Base-by-base conservation (phyloP, 768 basidiomycete genomes). In the Pulveroboletus ravenelii region DNA sequence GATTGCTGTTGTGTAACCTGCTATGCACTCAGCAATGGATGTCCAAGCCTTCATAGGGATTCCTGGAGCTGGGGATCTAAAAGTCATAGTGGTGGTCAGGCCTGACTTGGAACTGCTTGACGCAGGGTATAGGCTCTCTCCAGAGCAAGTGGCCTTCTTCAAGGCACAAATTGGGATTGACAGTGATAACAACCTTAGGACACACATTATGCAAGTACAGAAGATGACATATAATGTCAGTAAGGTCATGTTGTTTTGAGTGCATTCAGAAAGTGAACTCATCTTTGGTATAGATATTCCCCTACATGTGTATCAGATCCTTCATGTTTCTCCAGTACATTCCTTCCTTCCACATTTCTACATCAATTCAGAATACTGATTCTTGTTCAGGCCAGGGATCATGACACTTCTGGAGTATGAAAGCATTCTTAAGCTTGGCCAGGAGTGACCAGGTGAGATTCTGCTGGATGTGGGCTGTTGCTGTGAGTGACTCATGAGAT, bases 381-480 rank as follows among this genome's bases (percentile, higher is more conserved):
- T 3, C 37, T 0, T 4, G 7, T 32, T 35, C 31, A 64, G 62
- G 30, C 36, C 40, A 5, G 47, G 59, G 9, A 56, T 63, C 2
- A 18, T 51, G 17, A 34, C 40, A 5, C 47, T 37, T 8, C 60
- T 56, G 5, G 47, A 49, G 14, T 72, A 67, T 41, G 17, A 57
- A 10, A 34, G 35, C 3, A 54, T 74, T 8, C 61, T 77, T 8
- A 60, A 62, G 36, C 62, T 78, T 10, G 74, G 70, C 7, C 62
- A 53, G 43, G 69, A 71, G 23, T 70, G 70, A 27, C 35, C 56
- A 5, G 65, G 65, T 2, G 70, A 70, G 0, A 63, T 78, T 10
- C 63, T 77, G 20, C 62, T 78, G 8, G 77, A 79, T 38, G 60
- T 77, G 9, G 77, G 72, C 6, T 76, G 75, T 52, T 75, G 74